Percentiles rank a stretch among this genome's conserved stretches.
phyloP scores from a whole-genome alignment of 2,329 filamentous ascomycete genomes.

The Alternaria panax region DNA sequence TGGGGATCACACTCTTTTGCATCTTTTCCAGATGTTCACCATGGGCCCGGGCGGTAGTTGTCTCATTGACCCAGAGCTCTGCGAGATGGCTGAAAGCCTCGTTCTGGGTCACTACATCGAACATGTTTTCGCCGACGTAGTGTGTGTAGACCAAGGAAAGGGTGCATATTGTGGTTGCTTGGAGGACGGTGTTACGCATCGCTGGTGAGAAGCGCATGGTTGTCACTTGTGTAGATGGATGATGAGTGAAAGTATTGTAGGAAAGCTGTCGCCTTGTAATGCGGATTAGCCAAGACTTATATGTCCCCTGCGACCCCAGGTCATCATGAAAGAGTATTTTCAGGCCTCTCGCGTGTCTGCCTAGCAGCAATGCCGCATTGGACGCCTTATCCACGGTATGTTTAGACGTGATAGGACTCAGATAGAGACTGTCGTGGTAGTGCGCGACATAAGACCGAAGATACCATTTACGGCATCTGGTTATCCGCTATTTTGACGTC shows the following conservation, averaged over 20 bases:
- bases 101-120: slow-evolving; percentile 7
- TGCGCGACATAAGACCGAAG: neutral
- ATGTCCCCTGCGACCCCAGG: neutral
- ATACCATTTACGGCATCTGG: neutral
- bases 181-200: slow-evolving; percentile 22
- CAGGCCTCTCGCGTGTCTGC: neutral
- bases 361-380: neutral
- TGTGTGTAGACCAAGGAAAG: slow-evolving; percentile 8
- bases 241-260: neutral
- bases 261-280: neutral
- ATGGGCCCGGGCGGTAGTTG: neutral
- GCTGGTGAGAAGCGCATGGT: slow-evolving; percentile 16
- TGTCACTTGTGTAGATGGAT: neutral
- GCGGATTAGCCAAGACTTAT: neutral
- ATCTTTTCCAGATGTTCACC: neutral
- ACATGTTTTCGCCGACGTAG: slow-evolving; percentile 12
- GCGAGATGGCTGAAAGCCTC: slow-evolving; percentile 11
- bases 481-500: neutral
- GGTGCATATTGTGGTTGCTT: slow-evolving; percentile 18
- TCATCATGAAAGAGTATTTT: neutral
- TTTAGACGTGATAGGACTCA: neutral
- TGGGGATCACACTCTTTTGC: neutral
- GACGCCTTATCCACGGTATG: neutral
- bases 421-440: neutral
- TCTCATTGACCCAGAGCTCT: neutral